Evolutionary conservation across 2,329 filamentous ascomycete species (phyloP).

Genomic region (Ceratocystis huliohia): DNA sequence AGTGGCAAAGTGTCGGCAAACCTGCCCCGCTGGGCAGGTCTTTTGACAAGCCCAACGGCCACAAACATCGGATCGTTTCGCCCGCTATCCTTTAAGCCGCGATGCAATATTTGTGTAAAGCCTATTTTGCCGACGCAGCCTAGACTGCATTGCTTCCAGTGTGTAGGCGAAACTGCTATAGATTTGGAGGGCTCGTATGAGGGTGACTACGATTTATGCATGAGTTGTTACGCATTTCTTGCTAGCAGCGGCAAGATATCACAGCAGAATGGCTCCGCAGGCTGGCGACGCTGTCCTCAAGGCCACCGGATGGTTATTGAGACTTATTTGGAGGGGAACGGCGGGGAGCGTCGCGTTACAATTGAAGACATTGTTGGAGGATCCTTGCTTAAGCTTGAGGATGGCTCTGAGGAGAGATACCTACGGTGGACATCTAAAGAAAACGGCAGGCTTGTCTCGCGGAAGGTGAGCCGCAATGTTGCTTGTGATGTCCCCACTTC

Average conservation of each 20-base stretch:
- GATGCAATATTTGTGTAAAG: conserved; percentile 66
- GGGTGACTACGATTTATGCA: conserved; percentile 83
- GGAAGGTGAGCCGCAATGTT: conserved; percentile 25
- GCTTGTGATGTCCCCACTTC: conserved; percentile 34
- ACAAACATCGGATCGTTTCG: conserved; percentile 45
- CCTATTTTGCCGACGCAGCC: conserved; percentile 56
- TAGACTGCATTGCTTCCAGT: conserved; percentile 69
- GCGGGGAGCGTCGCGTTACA: conserved; percentile 55
- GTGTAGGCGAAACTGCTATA: conserved; percentile 40
- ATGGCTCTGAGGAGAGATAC: background rate
- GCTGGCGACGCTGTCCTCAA: conserved; percentile 70
- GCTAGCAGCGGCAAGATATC: conserved; percentile 52
- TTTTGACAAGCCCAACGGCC: conserved; percentile 37
- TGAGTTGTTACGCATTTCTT: conserved; percentile 59
- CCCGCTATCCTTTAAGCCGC: conserved; percentile 57
- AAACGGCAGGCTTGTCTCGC: conserved; percentile 5
- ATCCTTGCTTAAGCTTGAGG: conserved; percentile 40
- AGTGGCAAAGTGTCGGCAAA: conserved; percentile 23
- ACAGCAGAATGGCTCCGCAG: conserved; percentile 60
- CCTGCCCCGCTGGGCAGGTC: conserved; percentile 34
- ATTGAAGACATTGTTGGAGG: conserved; percentile 69
- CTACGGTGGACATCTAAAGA: conserved; percentile 15
- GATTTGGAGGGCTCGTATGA: conserved; percentile 30
- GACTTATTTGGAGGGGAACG: conserved; percentile 56
- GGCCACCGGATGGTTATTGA: conserved; percentile 78